Percentiles rank a stretch among this genome's conserved stretches.
Evolutionary conservation across 768 basidiomycete species (phyloP).

Genomic region (Kwoniella sp.): DNA sequence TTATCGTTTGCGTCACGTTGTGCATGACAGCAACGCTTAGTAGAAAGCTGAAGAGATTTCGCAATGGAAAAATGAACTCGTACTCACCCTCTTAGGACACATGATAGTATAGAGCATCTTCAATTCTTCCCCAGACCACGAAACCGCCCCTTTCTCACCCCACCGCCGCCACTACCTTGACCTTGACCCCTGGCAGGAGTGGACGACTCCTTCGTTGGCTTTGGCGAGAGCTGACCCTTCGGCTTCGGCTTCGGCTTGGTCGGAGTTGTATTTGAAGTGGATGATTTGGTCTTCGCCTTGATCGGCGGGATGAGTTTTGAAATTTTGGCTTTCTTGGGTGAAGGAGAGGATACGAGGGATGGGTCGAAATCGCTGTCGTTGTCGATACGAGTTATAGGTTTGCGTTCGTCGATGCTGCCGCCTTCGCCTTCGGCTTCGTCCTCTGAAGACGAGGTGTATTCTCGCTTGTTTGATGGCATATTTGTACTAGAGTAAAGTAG

Average conservation of each 20-base stretch:
- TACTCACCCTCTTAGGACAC: slow-evolving; percentile 34
- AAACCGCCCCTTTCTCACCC: too few species aligned
- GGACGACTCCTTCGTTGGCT: not conserved
- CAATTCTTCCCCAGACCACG: slow-evolving; percentile 36
- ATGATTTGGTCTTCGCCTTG: not conserved
- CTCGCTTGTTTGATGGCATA: slow-evolving; percentile 13
- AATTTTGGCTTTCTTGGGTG: not conserved
- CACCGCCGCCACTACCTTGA: slow-evolving; percentile 32
- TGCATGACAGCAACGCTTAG: not conserved
- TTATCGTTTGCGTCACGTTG: too few species aligned
- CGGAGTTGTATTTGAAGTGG: not conserved
- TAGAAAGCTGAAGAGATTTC: not conserved
- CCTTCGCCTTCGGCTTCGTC: not conserved
- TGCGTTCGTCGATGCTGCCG: not conserved
- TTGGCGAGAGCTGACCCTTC: too few species aligned
- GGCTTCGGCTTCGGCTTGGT: not conserved
- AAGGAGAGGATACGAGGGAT: not conserved
- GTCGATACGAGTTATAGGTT: not conserved
- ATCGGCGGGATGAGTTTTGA: not conserved
- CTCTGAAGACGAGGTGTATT: not conserved
- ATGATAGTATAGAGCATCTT: slow-evolving; percentile 31
- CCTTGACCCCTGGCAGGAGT: not conserved
- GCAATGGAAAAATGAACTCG: not conserved
- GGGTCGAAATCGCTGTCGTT: slow-evolving; percentile 2
- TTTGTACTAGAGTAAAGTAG: not conserved